Base-by-base conservation (phyloP, 2,329 filamentous ascomycete genomes). In the Penicillium paneum region DNA sequence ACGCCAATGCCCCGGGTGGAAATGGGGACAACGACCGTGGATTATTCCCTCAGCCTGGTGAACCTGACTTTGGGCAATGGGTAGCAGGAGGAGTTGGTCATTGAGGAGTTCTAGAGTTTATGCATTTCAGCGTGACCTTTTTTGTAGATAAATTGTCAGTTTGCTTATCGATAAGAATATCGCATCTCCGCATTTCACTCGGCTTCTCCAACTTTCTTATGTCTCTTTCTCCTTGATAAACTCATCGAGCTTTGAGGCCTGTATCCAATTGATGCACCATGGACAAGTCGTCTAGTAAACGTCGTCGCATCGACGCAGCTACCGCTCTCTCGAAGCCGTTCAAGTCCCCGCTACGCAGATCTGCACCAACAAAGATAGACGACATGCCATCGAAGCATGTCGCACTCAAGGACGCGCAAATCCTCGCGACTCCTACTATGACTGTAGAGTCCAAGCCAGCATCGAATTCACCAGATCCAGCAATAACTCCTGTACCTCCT, bases 1-100 rank as follows among this genome's bases (percentile, higher is more conserved):
- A 61, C 54, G 62, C 15, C 4, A 55, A 57, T 32, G 44, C 65
- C 69, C 45, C 39, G 48, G 67, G 70, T 54, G 62, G 54, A 17
- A 63, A 60, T 44, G 64, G 44, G 7, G 66, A 70, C 49, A 64
- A 63, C 52, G 65, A 84, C 64, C 71, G 81, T 55, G 84, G 83
- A 0, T 67, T 88, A 54, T 88, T 88, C 61, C 85, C 87, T n/a
- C 80, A 78, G 49, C 83, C 83, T 3, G 85, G 81, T 5, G 84
- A 90, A 67, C 85, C 86, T 2, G 83, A 85, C 36, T 88, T 87
- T 70, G 79, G 79, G 55, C 81, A 86, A 60, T 91, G 88, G 84
- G 78, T 81, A 49, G 83, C 81, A 41, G 84, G 88, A 8, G 88
- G 85, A 1, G 78, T 90, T 35, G 88, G 76, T 11, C 76, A 78